Evolutionary conservation across 495 filamentous ascomycete genomes (phyloP), one percentile per base, ranked within the genome.

Genomic region (Podospora fimiseda): DNA sequence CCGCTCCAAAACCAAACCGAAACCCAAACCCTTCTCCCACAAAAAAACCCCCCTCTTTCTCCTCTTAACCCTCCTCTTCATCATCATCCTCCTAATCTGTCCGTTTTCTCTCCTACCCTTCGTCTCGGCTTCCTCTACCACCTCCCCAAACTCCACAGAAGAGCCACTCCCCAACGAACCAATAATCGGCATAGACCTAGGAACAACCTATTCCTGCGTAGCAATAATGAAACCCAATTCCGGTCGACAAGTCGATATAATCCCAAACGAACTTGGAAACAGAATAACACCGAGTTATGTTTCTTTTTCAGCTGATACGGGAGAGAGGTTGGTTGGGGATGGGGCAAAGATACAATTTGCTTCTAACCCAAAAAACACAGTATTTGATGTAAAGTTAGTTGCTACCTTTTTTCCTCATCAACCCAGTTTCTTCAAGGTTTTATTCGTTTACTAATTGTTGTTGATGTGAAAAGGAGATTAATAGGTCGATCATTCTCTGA

Each of bases 271-370:
- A 71, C 89, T 95, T 77, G 61, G 91, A 80, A 90, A 96, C 79
- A 84, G 90, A 69, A 96, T 97, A 56, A 97, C 91, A 52, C 92
- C 91, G 19, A 95, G 90, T 50, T 98, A 94, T 74, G 93, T 98
- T 47, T 92, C 90, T 52, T 98, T 90, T 69, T 95, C 88, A 59
- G 88, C 91, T 63, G 89, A 96, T 59, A n/a, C 6, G 16, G 92
- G 95, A 64, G 58, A 61, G 22, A 50, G 61, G 20, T 36, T 63
- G 1, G 55, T 63, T 79, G 92, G 58, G 73, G 93, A 98, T 79
- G 92, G 93, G 55, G 93, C 93, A 43, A 98, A 98, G 84, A 97
- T 97, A 75, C 94, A 96, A 78, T 91, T 91, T 66, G 90, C 93
- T 55, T 96, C 94, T 86, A 98, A 98, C 83, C 94, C 94, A 19